Evolutionary conservation across 2,329 filamentous ascomycete species (phyloP), one percentile per base, ranked within the genome.

Genomic region (Zasmidium angulare): DNA sequence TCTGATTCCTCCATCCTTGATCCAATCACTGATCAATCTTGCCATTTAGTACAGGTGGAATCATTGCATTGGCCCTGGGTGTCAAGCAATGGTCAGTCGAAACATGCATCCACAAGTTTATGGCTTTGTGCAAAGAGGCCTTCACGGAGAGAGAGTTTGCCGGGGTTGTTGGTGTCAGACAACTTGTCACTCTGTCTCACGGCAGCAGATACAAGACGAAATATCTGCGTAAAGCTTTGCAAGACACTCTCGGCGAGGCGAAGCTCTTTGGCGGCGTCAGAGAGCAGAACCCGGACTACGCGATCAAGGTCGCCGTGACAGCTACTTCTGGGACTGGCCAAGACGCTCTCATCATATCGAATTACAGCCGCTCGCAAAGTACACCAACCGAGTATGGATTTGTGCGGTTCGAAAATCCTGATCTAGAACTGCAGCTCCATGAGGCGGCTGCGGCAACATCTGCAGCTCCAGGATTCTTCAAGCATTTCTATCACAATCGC

Each of bases 381-480:
- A 46, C 56, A 1, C 47, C 29, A 64, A 60, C 56, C 7, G 50
- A 53, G 22, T 77, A 76, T 61, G 62, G 66, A 14, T 77, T 78
- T 58, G 66, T 73, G 12, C 63, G 76, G 7, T 71, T 71, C 3
- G 72, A 77, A 20, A 64, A 70, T 20, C 62, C 65, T 0, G 36
- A 65, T 1, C 53, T 61, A 9, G 77, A 79, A 59, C 50, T 79
- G 47, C 76, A 76, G 57, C 73, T 77, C 3, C 82, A 80, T 80
- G 78, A 83, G 72, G 79, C 78, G 14, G 74, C 77, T 1, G 72
- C 79, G 17, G 80, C 80, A 6, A 81, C 80, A 1, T 77, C 76
- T 1, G 80, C 81, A 10, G 76, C 79, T 2, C 79, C 81, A 2
- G 74, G 72, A 1, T 80, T 77, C 62, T 82, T 83, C 70, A 80